Percentiles rank a stretch among this genome's conserved stretches.
Evolutionary conservation across 179 eudicot species (phyloP).

Genomic region (Nepenthes alata): DNA sequence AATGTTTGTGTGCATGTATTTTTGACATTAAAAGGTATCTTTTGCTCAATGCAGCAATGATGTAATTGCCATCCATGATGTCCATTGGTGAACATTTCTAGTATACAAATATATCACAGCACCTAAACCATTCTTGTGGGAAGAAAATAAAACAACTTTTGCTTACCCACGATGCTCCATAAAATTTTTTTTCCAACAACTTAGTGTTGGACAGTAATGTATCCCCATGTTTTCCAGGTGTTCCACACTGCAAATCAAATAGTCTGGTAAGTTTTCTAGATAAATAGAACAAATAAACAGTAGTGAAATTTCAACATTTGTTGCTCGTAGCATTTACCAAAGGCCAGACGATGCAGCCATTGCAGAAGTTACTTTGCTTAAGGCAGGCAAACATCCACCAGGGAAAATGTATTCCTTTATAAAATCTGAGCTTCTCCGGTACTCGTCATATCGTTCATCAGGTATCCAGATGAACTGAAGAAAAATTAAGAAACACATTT

Average conservation of each 20-base stretch:
- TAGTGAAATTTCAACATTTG: not conserved
- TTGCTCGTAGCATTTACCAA: slow-evolving; percentile 20
- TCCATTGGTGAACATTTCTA: too few relatives aligned
- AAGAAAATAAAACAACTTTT: not conserved
- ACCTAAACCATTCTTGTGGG: too few relatives aligned
- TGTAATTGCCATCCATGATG: too few relatives aligned
- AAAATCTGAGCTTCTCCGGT: slow-evolving; percentile 48
- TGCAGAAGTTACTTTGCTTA: slow-evolving; percentile 48
- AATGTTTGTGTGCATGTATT: too few relatives aligned
- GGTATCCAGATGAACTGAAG: slow-evolving; percentile 43
- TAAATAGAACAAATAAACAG: not conserved
- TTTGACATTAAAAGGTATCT: too few relatives aligned
- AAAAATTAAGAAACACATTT: not conserved
- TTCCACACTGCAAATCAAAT: slow-evolving; percentile 49
- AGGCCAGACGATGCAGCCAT: slow-evolving; percentile 54
- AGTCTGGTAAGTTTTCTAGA: not conserved
- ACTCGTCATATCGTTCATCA: slow-evolving; percentile 46
- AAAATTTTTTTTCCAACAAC: slow-evolving; percentile 67
- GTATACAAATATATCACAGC: too few relatives aligned
- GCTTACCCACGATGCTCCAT: slow-evolving; percentile 51
- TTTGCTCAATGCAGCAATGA: too few relatives aligned
- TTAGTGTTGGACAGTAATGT: slow-evolving; percentile 71
- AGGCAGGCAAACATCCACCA: slow-evolving; percentile 44
- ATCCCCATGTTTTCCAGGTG: slow-evolving; percentile 83
- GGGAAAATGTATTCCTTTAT: slow-evolving; percentile 60